Evolutionary conservation across 2,329 filamentous ascomycete genomes (phyloP).

Genomic region (Calonectria henricotiae): DNA sequence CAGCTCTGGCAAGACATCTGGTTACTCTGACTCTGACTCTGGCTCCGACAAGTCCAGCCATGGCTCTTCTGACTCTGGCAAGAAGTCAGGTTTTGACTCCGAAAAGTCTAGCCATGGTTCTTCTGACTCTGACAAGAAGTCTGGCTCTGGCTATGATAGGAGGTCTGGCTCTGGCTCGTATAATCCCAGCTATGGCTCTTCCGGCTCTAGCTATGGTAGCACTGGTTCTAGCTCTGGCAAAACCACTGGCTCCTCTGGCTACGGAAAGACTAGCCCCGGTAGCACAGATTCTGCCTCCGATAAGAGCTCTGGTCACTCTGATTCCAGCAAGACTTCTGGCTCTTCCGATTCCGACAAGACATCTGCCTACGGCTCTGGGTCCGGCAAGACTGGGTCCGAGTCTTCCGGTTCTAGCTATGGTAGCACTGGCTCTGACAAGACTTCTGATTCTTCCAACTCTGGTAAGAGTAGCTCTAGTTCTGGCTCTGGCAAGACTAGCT

Average conservation of each 20-base stretch:
- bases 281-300: background rate
- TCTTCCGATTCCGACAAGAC: too few relatives aligned
- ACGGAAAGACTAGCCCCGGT: background rate
- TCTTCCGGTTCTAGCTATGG: background rate
- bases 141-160: background rate
- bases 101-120: background rate
- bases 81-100: background rate
- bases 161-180: background rate
- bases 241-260: background rate
- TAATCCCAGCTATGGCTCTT: background rate
- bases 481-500: background rate
- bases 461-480: background rate
- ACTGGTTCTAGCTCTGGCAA: background rate
- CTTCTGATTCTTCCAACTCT: background rate
- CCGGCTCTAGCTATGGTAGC: background rate
- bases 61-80: background rate
- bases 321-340: too few relatives aligned
- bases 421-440: background rate
- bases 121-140: background rate
- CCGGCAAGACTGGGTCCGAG: too few relatives aligned
- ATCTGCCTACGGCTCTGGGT: too few relatives aligned
- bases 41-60: background rate
- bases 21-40: background rate
- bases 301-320: background rate
- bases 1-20: background rate